Evolutionary conservation across 2,329 filamentous ascomycete species (phyloP).

Genomic region (Penicillium sp.): DNA sequence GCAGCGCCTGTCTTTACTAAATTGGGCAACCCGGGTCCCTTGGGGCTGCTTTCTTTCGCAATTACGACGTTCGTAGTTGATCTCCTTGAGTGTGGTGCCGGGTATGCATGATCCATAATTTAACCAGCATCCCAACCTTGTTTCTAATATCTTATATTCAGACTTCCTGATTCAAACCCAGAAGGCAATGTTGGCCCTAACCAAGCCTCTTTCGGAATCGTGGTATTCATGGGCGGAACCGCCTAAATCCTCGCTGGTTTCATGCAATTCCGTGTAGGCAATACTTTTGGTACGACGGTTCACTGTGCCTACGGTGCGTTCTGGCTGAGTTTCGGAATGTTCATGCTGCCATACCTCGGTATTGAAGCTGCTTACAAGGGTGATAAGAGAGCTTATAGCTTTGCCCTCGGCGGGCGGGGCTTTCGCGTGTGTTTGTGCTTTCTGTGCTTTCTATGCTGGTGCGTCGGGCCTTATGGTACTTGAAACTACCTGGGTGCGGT

Average conservation of each 20-base stretch:
- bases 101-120: slow-evolving; percentile 42
- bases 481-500: slow-evolving; percentile 51
- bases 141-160: slow-evolving; percentile 2
- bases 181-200: slow-evolving; percentile 31
- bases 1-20: slow-evolving; percentile 40
- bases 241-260: slow-evolving; percentile 37
- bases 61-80: slow-evolving; percentile 68
- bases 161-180: slow-evolving; percentile 35
- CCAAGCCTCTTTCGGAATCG: slow-evolving; percentile 36
- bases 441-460: slow-evolving; percentile 51
- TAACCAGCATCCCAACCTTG: not conserved
- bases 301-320: slow-evolving; percentile 68
- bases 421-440: slow-evolving; percentile 47
- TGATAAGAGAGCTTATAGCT: slow-evolving; percentile 50
- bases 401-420: slow-evolving; percentile 57
- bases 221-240: slow-evolving; percentile 38
- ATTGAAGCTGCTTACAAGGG: slow-evolving; percentile 56
- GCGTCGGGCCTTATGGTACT: slow-evolving; percentile 50
- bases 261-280: slow-evolving; percentile 60
- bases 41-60: slow-evolving; percentile 69
- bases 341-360: slow-evolving; percentile 59
- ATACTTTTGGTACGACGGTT: slow-evolving; percentile 67
- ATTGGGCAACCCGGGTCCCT: slow-evolving; percentile 65
- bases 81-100: slow-evolving; percentile 54
- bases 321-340: slow-evolving; percentile 66